Percentiles rank a stretch among this genome's conserved stretches.
phyloP scores from a whole-genome alignment of 495 filamentous ascomycete genomes.

The Jackrogersella multiformis region DNA sequence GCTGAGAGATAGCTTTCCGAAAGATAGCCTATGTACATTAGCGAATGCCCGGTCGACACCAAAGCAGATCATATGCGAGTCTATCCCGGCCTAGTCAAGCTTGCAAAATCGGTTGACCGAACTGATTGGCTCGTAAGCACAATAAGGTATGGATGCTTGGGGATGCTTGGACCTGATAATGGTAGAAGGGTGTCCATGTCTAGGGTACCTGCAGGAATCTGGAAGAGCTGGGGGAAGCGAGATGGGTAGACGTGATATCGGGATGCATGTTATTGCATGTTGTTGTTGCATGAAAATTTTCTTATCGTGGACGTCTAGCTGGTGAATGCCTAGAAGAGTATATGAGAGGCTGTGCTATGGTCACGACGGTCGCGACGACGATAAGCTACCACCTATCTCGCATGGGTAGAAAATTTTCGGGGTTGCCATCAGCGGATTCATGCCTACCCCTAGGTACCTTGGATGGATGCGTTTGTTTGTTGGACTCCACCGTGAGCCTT shows the following conservation, averaged over 20 bases:
- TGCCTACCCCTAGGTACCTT: no score
- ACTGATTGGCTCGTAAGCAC: constrained; percentile 35
- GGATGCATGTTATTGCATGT: constrained; percentile 40
- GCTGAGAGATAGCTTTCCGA: constrained; percentile 33
- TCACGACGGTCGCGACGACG: constrained; percentile 17
- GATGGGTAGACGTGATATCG: constrained; percentile 29
- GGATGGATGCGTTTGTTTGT: constrained; percentile 15
- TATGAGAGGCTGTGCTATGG: constrained; percentile 4
- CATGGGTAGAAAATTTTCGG: constrained; percentile 41
- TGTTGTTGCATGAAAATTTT: constrained; percentile 34
- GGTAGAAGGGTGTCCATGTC: constrained; percentile 35
- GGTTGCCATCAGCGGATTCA: constrained; percentile 24
- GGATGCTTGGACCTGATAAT: constrained; percentile 28
- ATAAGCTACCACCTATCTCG: constrained; percentile 31
- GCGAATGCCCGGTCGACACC: constrained; percentile 22
- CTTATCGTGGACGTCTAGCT: constrained; percentile 26
- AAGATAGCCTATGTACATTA: constrained; percentile 38
- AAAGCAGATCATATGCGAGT: constrained; percentile 38
- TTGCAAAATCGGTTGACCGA: constrained; percentile 21
- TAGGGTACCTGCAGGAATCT: constrained; percentile 45
- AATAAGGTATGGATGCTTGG: constrained; percentile 30
- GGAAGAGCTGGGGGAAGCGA: constrained; percentile 28
- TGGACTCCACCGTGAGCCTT: constrained; percentile 34
- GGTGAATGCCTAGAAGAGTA: constrained; percentile 9
- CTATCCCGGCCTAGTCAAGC: constrained; percentile 34